Conservation (phyloP, 176 grass and related monocot species). For the Triticum aestivum region IWGSC_CS_RefSeq_v2.1 NC_057810.1:493480591-493481090, state of each 20-base stretch:
- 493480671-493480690: neutral
- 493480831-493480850: constrained; percentile 65
- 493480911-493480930: constrained; percentile 66
- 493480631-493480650: neutral
- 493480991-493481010: neutral
- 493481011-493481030: constrained; percentile 44
- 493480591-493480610: neutral
- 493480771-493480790: constrained; percentile 32
- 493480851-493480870: constrained; percentile 76
- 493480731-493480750: neutral
- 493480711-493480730: neutral
- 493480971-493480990: neutral
- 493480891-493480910: constrained; percentile 77
- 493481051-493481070: constrained; percentile 65
- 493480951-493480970: neutral
- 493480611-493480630: constrained; percentile 10
- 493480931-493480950: neutral
- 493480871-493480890: constrained; percentile 69
- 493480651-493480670: constrained; percentile 23
- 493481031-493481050: constrained; percentile 77
- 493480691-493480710: neutral
- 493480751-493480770: neutral
- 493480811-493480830: constrained; percentile 80
- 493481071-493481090: constrained; percentile 68
- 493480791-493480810: constrained; percentile 46